phyloP scores from a whole-genome alignment of 139 green algal species.

The Astrephomene gubernaculifera region DNA sequence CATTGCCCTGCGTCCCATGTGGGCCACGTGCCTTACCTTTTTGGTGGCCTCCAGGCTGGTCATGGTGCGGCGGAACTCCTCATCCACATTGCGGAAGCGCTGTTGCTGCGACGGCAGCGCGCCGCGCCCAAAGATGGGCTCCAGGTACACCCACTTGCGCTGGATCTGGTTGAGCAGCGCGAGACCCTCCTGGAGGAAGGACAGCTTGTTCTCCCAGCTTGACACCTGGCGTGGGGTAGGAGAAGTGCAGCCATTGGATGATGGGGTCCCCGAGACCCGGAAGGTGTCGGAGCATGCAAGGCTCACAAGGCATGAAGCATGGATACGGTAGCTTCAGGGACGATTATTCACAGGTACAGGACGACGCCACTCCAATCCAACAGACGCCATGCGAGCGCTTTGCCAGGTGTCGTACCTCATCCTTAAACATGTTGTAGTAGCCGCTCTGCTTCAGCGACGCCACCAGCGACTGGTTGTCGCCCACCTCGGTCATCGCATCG shows the following conservation, averaged over 20 bases:
- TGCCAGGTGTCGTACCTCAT: slow-evolving; percentile 55
- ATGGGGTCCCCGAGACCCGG: no score
- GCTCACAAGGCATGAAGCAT: no score
- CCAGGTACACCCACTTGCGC: slow-evolving; percentile 88
- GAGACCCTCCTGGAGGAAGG: slow-evolving; percentile 71
- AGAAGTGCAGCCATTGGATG: no score
- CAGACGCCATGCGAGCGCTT: no score
- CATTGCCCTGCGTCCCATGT: no score
- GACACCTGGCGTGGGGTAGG: no score
- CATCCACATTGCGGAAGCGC: slow-evolving; percentile 83
- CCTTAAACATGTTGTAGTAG: slow-evolving; percentile 81
- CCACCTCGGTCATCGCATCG: slow-evolving; percentile 83
- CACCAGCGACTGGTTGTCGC: slow-evolving; percentile 85
- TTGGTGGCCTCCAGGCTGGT: slow-evolving; percentile 48
- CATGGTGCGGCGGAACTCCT: slow-evolving; percentile 82
- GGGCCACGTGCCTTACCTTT: no score
- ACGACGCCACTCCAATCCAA: no score
- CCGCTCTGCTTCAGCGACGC: slow-evolving; percentile 72
- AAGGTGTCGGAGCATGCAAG: no score
- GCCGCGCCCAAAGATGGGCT: slow-evolving; percentile 85
- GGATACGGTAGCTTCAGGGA: no score
- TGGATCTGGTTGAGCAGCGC: slow-evolving; percentile 78
- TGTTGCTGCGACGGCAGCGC: slow-evolving; percentile 79
- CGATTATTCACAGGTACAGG: no score
- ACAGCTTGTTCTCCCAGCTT: slow-evolving; percentile 74